A percentile compares a stretch with the other conserved stretches of the same genome.
These are phyloP conservation scores for Jamesozyma lodderae DNA, from an alignment of 805 yeast genomes.

Conservation along the genomic window DNA sequence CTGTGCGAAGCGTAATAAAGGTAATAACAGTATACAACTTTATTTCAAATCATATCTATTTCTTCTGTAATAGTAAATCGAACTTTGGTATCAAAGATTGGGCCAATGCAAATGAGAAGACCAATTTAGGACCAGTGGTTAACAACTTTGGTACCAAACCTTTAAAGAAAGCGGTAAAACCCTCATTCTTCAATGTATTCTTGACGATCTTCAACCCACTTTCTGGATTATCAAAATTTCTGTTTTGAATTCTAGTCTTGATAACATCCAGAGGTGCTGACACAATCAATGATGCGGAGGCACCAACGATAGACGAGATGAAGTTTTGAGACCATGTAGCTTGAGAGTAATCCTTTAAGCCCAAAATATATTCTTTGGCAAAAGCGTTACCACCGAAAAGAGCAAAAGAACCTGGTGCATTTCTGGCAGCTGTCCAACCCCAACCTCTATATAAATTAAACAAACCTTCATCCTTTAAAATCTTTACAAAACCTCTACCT, in stretches of 20 bases:
- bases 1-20: no score
- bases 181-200: slow-evolving; percentile 90
- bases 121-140: slow-evolving; percentile 97
- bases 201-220: slow-evolving; percentile 86
- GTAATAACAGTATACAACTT: no score
- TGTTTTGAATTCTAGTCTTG: slow-evolving; percentile 96
- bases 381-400: slow-evolving; percentile 97
- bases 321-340: slow-evolving; percentile 97
- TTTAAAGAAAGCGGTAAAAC: slow-evolving; percentile 82
- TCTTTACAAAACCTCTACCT: slow-evolving; percentile 91
- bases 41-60: no score
- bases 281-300: slow-evolving; percentile 91
- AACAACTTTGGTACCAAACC: slow-evolving; percentile 93
- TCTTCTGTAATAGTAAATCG: slow-evolving; percentile 48
- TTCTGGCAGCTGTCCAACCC: slow-evolving; percentile 99
- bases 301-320: slow-evolving; percentile 90
- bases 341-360: slow-evolving; percentile 71
- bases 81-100: slow-evolving; percentile 95
- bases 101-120: slow-evolving; percentile 95
- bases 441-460: slow-evolving; percentile 91
- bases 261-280: slow-evolving; percentile 97
- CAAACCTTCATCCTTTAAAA: slow-evolving; percentile 77
- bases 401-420: slow-evolving; percentile 98
- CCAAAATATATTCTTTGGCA: slow-evolving; percentile 92
- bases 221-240: slow-evolving; percentile 91